Base-by-base conservation (phyloP, 2,329 filamentous ascomycete species). In the Hymenoscyphus albidus region DNA sequence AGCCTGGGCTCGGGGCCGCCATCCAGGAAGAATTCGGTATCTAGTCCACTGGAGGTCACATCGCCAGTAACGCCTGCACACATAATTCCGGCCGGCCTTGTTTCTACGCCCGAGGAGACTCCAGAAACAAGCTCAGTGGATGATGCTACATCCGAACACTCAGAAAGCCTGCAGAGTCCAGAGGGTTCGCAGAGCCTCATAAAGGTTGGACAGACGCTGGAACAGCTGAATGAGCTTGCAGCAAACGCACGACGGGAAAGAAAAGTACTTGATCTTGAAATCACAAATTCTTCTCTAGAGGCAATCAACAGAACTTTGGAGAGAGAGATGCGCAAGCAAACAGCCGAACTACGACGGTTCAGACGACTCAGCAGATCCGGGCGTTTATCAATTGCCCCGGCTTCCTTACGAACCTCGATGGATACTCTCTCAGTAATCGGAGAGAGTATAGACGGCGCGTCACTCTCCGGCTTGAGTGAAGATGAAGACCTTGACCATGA, bases 281-380 rank as follows among this genome's bases (percentile, higher is more conserved):
- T 99, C 68, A 97, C 91, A 63, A 99, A 99, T 74, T 95, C 92
- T 0, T 97, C 93, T 1, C 83, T 99, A 2, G 85, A 97, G 64
- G 95, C 95, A 51, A 98, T 99, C 78, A 99, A 99, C 75, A 85
- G 93, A 62, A 95, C 93, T 0, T 80, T 99, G 0, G 95, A 99
- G 78, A 86, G 92, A 31, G 92, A 98, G 75, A 83, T 99, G 72
- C 87, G 93, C 32, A 96, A 96, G 75, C 94, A 98, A 73, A 94
- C 91, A 44, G 86, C 90, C 0, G 95, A 99, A 74, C 76, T 99
- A 39, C 88, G 95, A 64, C 85, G 94, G 55, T 98, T 89, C 75
- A 87, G 91, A 61, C 87, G 95, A n/a, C 80, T 98, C 59, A 96
- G 92, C 48, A 86, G 94, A 22, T 88, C 92, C 0, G 93, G 93